phyloP scores from a whole-genome alignment of 2,329 filamentous ascomycete genomes.

The Myriosclerotinia curreyana region DNA sequence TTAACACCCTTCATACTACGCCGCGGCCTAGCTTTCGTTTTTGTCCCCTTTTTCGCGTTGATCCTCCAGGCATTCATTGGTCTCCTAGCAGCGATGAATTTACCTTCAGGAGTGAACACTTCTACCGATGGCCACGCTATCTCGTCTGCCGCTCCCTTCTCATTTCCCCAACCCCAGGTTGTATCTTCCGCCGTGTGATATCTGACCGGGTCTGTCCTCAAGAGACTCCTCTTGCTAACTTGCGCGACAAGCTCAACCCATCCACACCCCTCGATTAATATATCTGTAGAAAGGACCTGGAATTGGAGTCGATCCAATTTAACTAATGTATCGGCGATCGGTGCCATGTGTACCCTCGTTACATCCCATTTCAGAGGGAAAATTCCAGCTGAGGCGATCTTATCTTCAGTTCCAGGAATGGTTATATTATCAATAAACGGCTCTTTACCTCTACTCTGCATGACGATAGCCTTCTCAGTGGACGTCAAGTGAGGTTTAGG shows the following conservation, averaged over 20 bases:
- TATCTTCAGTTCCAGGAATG: conserved; percentile 53
- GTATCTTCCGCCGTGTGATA: not conserved
- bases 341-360: conserved; percentile 73
- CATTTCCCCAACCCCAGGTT: not conserved
- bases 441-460: conserved; percentile 63
- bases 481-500: conserved; percentile 64
- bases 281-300: conserved; percentile 73
- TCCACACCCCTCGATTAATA: conserved; percentile 86
- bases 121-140: conserved; percentile 69
- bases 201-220: not conserved
- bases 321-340: conserved; percentile 61
- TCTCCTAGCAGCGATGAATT: conserved; percentile 63
- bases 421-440: conserved; percentile 63
- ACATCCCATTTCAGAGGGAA: conserved; percentile 79
- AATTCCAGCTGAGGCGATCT: conserved; percentile 66
- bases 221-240: conserved; percentile 57
- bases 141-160: conserved; percentile 26
- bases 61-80: conserved; percentile 70
- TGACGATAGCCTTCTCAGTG: conserved; percentile 73
- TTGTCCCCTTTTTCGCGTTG: conserved; percentile 52
- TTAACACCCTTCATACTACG: conserved; percentile 66
- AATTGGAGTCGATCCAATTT: conserved; percentile 72
- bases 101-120: conserved; percentile 81
- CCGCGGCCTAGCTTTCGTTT: conserved; percentile 56
- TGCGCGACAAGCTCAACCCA: conserved; percentile 90